phyloP scores from a whole-genome alignment of 31 red algal species.

The Odonthalia washingtoniensis region DNA sequence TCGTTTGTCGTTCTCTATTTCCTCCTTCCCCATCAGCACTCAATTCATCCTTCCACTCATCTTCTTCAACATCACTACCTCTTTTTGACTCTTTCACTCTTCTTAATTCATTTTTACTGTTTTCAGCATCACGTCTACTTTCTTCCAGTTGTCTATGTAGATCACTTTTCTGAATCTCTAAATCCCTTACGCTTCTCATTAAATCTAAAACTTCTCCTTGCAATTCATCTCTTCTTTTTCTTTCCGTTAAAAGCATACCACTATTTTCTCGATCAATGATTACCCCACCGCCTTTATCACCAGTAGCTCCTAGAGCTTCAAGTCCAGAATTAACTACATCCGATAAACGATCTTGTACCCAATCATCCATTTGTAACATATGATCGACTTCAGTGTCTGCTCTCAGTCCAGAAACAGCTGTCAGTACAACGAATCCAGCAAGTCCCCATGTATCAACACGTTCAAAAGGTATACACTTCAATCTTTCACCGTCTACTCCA shows the following conservation, averaged over 20 bases:
- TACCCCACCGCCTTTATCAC: background rate
- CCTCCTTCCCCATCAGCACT: background rate
- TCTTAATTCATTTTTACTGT: background rate
- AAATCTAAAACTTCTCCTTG: background rate
- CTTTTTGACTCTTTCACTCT: background rate
- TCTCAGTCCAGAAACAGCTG: conserved; percentile 46
- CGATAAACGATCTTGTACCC: conserved; percentile 48
- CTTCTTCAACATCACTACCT: background rate
- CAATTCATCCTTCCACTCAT: background rate
- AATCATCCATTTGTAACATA: conserved; percentile 63
- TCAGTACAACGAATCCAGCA: conserved; percentile 59
- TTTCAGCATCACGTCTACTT: background rate
- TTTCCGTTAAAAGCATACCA: background rate
- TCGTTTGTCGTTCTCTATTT: too few relatives aligned
- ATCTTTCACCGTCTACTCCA: conserved; percentile 8
- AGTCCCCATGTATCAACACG: conserved; percentile 47
- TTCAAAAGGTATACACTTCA: conserved; percentile 41
- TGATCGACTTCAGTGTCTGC: conserved; percentile 41
- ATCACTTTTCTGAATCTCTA: background rate
- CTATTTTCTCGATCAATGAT: background rate
- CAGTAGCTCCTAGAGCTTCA: conserved; percentile 34
- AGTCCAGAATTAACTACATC: conserved; percentile 57
- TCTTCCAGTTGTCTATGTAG: background rate
- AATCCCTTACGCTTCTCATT: background rate
- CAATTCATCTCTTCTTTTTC: background rate